Conservation (phyloP, 2,329 filamentous ascomycete species). For the Biscogniauxia marginata region DNA sequence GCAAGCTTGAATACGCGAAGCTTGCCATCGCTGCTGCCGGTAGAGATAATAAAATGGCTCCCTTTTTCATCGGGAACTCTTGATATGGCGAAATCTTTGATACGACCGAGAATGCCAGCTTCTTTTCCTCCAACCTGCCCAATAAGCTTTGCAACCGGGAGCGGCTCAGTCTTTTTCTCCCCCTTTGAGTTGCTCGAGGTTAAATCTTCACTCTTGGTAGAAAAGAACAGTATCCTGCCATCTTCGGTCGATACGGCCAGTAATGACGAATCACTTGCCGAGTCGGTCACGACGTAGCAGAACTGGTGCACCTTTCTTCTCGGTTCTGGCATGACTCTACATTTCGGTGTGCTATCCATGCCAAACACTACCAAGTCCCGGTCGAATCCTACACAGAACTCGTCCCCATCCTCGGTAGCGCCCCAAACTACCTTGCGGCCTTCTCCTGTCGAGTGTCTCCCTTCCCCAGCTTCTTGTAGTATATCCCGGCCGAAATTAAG, state of each 20-base stretch:
- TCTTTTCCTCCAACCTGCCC: constrained; percentile 77
- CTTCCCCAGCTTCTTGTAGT: constrained; percentile 73
- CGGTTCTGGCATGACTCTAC: constrained; percentile 65
- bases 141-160: constrained; percentile 63
- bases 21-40: constrained; percentile 81
- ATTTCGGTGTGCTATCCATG: constrained; percentile 80
- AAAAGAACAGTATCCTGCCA: constrained; percentile 81
- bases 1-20: constrained; percentile 73
- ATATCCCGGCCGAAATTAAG: constrained; percentile 77
- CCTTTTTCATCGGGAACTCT: constrained; percentile 38
- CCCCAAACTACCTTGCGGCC: constrained; percentile 83
- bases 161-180: constrained; percentile 37
- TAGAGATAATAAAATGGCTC: constrained; percentile 57
- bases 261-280: constrained; percentile 50
- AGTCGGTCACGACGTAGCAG: constrained; percentile 61
- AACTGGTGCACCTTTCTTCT: constrained; percentile 83
- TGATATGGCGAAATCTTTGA: constrained; percentile 85
- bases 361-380: constrained; percentile 81
- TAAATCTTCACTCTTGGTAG: constrained; percentile 56
- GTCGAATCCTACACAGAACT: constrained; percentile 89
- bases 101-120: constrained; percentile 64
- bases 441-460: constrained; percentile 75
- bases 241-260: constrained; percentile 87
- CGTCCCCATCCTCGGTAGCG: constrained; percentile 64
- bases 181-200: constrained; percentile 37